phyloP scores from a whole-genome alignment of 805 yeast genomes.

The Wickerhamomyces subpelliculosus region DNA sequence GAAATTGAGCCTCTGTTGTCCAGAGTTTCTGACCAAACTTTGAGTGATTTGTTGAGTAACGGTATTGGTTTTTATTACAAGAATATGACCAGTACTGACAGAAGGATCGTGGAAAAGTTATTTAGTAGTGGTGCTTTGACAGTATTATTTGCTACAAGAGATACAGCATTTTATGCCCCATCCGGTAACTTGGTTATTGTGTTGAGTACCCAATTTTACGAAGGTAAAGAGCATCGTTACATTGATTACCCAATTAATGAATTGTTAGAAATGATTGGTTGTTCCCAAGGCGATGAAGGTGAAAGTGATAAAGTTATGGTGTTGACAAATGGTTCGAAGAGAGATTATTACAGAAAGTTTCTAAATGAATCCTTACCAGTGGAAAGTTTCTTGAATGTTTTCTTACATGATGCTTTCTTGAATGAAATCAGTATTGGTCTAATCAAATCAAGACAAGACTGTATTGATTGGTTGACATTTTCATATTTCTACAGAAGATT shows the following conservation, averaged over 20 bases:
- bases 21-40: constrained; percentile 38
- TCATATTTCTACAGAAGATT: constrained; percentile 78
- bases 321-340: constrained; percentile 47
- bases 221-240: constrained; percentile 66
- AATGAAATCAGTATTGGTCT: constrained; percentile 66
- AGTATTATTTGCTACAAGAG: constrained; percentile 56
- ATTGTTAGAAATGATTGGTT: constrained; percentile 58
- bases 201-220: constrained; percentile 64
- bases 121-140: constrained; percentile 43
- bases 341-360: constrained; percentile 64
- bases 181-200: constrained; percentile 50
- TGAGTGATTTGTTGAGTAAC: constrained; percentile 35
- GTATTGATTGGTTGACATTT: constrained; percentile 86
- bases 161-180: constrained; percentile 44
- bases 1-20: constrained; percentile 34
- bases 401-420: constrained; percentile 60
- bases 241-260: constrained; percentile 62
- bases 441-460: constrained; percentile 67
- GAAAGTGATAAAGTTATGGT: constrained; percentile 41
- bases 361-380: constrained; percentile 71
- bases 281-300: constrained; percentile 24
- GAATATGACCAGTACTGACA: constrained; percentile 51
- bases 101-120: constrained; percentile 44
- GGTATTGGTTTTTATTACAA: constrained; percentile 65
- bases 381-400: constrained; percentile 63